Evolutionary conservation across 2,329 filamentous ascomycete genomes (phyloP), one percentile per base, ranked within the genome.

Genomic region (Diaporthe eres): DNA sequence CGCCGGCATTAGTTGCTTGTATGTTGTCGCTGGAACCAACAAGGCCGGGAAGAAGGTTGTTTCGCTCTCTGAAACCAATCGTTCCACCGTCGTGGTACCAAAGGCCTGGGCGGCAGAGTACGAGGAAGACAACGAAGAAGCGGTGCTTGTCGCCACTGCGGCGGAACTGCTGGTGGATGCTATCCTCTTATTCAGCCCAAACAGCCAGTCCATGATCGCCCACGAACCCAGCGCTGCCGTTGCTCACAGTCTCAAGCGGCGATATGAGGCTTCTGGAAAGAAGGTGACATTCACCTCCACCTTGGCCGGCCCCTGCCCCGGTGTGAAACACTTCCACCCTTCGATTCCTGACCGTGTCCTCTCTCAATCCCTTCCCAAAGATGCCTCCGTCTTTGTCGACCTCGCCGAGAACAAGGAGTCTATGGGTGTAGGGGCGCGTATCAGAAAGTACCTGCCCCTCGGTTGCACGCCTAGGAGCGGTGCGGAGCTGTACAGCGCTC

Each of bases 211-310:
- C 31, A 39, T 68, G 19, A 13, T 68, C 31, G 63, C 22, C 31
- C 63, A 68, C 22, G 63, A 68, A 13, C 63, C 63, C 19, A 51
- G 15, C 17, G 31, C 63, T 13, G 47, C 63, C 22, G 47, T 68
- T 37, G 63, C 63, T 25, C 63, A 68, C 44, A 47, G 39, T 17
- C 28, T 68, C 19, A 68, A 68, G 63, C 31, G 44, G 28, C 31
- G 47, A 34, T 68, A 31, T 25, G 63, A 68, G 28, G 31, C 63
- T 19, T 68, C 63, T 51, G 47, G 63, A 6, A 68, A 51, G 31
- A 37, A 53, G 19, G 47, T 68, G 31, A 68, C 63, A 15, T 68
- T 68, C 63, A 68, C 63, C 22, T 68, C 63, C 31, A 68, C 44
- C 6, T 17, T 68, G 47, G 28, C 47, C 28, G 37, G 28, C 44